These are phyloP conservation scores for Phyllosticta citriasiana DNA, from an alignment of 2,329 filamentous ascomycete species.

Conservation along the genomic window DNA sequence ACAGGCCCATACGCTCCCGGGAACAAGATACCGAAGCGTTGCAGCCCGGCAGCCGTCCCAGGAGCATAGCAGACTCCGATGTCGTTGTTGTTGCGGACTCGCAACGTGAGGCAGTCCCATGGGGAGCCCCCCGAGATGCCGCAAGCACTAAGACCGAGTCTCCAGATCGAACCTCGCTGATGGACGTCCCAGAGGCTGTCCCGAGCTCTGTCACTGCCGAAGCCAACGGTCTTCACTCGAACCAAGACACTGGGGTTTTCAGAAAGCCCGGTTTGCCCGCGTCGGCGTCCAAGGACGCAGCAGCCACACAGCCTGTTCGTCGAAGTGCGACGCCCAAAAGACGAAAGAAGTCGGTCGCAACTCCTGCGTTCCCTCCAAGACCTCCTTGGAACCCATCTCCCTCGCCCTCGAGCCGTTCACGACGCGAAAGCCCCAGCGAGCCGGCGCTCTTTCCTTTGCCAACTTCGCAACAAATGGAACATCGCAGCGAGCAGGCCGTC, in stretches of 20 bases:
- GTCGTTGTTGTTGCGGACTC: conserved; percentile 14
- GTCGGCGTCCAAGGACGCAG: background rate
- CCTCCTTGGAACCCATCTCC: background rate
- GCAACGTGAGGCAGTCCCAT: conserved; percentile 13
- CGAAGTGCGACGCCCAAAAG: background rate
- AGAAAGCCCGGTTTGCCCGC: background rate
- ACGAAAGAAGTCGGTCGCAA: background rate
- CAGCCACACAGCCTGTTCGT: background rate
- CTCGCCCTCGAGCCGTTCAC: background rate
- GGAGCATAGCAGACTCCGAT: background rate
- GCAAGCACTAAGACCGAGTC: conserved; percentile 19
- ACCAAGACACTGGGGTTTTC: background rate
- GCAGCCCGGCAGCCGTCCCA: no score
- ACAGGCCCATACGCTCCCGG: conserved; percentile 20
- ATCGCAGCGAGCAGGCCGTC: no score
- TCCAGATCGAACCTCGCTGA: conserved; percentile 13
- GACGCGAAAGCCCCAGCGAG: background rate
- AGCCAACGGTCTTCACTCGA: background rate
- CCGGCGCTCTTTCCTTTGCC: background rate
- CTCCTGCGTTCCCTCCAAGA: background rate
- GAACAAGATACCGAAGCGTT: conserved; percentile 31
- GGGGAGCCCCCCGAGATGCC: conserved; percentile 13
- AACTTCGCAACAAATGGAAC: background rate
- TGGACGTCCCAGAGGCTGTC: background rate
- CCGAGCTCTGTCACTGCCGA: background rate